Percentiles rank a stretch among this genome's conserved stretches.
Conservation (phyloP, 139 green algal genomes). For the Chlorella sorokiniana region DNA sequence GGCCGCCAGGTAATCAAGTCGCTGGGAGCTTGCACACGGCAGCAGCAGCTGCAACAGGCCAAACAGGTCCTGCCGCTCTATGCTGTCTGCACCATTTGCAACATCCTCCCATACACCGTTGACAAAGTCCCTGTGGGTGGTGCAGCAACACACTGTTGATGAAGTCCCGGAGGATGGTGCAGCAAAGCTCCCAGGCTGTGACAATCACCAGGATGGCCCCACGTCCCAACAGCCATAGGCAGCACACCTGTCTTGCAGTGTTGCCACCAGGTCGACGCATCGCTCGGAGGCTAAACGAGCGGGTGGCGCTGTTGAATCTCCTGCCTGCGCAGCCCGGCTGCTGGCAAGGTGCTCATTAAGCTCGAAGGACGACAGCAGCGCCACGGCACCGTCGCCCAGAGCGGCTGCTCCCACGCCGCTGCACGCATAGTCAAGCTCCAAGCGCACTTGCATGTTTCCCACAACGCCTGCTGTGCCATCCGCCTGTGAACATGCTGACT, state of each 20-base stretch:
- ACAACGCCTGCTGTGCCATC: background rate
- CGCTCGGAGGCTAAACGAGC: too few species aligned
- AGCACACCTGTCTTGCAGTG: constrained; percentile 1
- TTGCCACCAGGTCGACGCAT: background rate
- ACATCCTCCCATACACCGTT: background rate
- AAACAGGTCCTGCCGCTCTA: background rate
- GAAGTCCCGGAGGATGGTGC: too few species aligned
- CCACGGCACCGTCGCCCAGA: background rate
- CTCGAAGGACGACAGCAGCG: constrained; percentile 23
- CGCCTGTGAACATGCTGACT: too few species aligned
- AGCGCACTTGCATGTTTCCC: background rate
- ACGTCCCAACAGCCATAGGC: background rate
- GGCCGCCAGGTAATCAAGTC: background rate
- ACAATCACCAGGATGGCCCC: too few species aligned
- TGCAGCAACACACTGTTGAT: background rate
- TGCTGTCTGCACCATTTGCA: background rate
- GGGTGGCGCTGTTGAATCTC: background rate
- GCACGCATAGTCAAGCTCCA: constrained; percentile 14
- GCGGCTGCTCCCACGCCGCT: background rate
- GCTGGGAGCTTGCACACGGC: background rate
- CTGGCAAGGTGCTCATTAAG: constrained; percentile 14
- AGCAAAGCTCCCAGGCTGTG: too few species aligned
- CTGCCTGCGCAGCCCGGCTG: too few species aligned
- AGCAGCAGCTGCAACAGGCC: constrained; percentile 3
- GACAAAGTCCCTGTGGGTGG: background rate